These are phyloP conservation scores for Gaeumannomyces sp. DNA, from an alignment of 2,329 filamentous ascomycete genomes.

Conservation along the genomic window DNA sequence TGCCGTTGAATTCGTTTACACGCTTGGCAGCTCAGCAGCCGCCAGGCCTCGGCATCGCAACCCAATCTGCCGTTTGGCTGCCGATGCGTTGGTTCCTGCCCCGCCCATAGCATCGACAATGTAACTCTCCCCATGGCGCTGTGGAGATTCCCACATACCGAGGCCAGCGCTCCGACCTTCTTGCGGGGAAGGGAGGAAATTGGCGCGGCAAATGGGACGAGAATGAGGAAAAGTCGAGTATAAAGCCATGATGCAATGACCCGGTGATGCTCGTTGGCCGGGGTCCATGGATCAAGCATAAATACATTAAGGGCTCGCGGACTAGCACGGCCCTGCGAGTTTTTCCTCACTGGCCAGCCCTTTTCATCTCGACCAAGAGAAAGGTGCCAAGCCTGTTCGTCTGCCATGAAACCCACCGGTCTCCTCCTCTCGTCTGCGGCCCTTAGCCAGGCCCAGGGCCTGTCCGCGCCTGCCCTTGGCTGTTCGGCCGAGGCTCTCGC, in stretches of 20 bases:
- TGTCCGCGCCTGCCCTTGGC: neutral
- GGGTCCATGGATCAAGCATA: neutral
- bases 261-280: neutral
- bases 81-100: neutral
- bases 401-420: constrained; percentile 1
- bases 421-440: neutral
- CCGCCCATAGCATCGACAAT: neutral
- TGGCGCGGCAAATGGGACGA: neutral
- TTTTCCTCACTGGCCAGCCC: neutral
- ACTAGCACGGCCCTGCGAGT: neutral
- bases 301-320: neutral
- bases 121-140: neutral
- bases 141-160: neutral
- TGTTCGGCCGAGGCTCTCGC: constrained; percentile 12
- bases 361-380: neutral
- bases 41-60: neutral
- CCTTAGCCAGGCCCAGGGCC: neutral
- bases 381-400: neutral
- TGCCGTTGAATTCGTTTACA: too few species aligned
- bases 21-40: too few species aligned
- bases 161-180: too few species aligned
- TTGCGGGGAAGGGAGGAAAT: neutral
- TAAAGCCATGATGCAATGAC: neutral
- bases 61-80: neutral
- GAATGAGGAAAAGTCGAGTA: neutral